Evolutionary conservation across 2,329 filamentous ascomycete species (phyloP), one percentile per base, ranked within the genome.

Genomic region (Fusarium mangiferae): DNA sequence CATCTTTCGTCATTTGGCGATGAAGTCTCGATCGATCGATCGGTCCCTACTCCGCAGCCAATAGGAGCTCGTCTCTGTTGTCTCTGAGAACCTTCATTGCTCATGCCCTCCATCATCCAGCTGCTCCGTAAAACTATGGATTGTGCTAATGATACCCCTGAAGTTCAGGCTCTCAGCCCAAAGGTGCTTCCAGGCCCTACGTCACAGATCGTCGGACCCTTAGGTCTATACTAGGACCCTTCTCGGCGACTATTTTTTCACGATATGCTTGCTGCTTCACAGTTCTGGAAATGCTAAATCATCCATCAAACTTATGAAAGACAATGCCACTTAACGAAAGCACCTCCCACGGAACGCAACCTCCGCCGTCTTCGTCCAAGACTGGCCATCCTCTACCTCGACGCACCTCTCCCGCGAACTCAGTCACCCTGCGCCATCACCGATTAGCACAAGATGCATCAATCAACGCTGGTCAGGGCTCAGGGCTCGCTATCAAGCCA

Each of bases 341-440:
- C 18, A 76, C 58, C 45, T 69, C 77, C 12, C 77, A 75, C 30
- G 76, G 67, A 68, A 76, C 68, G 46, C 79, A 77, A 56, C 77
- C 77, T 22, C 68, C 79, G 64, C 46, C 76, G 35, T 49, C 68
- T 44, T 42, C 33, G n/a, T 75, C 72, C 39, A 55, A 56, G 41
- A 80, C 77, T 10, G 83, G 83, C 20, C 84, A 86, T 45, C 82
- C 83, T 41, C 79, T 86, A 20, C 85, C 85, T 12, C 83, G 87
- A 59, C 82, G 87, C 70, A 78, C 82, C 4, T 83, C 83, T 8
- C 84, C 85, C 18, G 82, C 82, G 46, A 83, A 84, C 36, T 89
- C 87, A 9, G 80, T 87, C 6, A 88, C 87, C 0, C 75, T 88
- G 2, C 82, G 80, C 17, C 80, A 88, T 62, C 86, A 88, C 69